Evolutionary conservation across 2,329 filamentous ascomycete genomes (phyloP).

Genomic region (Boeremia exigua): DNA sequence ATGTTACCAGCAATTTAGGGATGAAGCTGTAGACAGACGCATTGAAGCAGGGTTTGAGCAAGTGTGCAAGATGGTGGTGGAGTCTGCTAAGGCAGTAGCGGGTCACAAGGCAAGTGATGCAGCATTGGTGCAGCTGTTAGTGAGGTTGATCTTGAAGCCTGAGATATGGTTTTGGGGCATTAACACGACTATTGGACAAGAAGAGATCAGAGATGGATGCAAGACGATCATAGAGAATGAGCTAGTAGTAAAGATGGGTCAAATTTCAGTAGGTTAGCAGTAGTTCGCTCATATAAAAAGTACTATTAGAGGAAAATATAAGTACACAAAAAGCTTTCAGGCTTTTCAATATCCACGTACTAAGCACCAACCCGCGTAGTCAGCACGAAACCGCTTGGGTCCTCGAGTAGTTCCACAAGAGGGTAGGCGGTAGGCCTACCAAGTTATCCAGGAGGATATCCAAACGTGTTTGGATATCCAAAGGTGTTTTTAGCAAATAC

Average conservation of each 20-base stretch:
- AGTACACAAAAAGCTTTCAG: neutral
- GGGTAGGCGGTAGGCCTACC: no score
- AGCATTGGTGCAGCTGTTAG: neutral
- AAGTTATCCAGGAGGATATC: no score
- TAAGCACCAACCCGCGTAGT: no score
- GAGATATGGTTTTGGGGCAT: slow-evolving; percentile 27
- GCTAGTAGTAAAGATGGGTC: neutral
- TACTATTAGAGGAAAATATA: neutral
- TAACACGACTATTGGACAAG: neutral
- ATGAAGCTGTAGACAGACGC: neutral
- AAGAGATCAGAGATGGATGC: neutral
- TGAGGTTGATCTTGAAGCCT: neutral
- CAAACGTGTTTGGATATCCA: no score
- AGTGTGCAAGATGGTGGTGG: neutral
- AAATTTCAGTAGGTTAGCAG: neutral
- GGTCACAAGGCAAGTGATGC: neutral
- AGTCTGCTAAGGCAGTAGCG: neutral
- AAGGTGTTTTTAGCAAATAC: no score
- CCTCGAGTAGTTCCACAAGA: no score
- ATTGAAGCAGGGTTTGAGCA: neutral
- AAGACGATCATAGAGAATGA: neutral
- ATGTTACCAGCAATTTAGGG: neutral
- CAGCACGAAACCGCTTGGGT: no score
- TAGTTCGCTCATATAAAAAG: neutral
- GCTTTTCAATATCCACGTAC: neutral